These are phyloP conservation scores for Penicillium sp. DNA, from an alignment of 2,329 filamentous ascomycete genomes.

Conservation along the genomic window DNA sequence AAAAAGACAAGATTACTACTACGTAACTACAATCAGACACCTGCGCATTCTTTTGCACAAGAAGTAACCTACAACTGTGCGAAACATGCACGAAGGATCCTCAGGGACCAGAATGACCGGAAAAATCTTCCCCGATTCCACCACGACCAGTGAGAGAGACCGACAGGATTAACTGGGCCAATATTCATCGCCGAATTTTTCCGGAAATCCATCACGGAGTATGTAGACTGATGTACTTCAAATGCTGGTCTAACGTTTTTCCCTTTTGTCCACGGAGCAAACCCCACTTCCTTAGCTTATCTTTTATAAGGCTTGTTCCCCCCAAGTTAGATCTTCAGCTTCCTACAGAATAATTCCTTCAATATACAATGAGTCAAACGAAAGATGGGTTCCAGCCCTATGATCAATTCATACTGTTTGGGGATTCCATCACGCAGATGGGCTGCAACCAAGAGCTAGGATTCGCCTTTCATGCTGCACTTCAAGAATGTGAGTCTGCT, in stretches of 20 bases:
- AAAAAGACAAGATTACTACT: no score
- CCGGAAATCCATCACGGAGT: no score
- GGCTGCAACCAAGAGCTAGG: conserved; percentile 63
- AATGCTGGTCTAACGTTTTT: conserved; percentile 4
- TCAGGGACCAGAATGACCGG: no score
- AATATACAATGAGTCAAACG: neutral
- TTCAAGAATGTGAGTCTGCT: conserved; percentile 65
- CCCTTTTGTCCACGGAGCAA: conserved; percentile 16
- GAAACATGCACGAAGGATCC: no score
- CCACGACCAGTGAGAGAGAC: no score
- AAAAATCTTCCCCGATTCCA: no score
- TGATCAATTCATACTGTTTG: conserved; percentile 79
- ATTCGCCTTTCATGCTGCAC: conserved; percentile 71
- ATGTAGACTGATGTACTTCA: neutral
- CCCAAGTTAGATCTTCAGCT: neutral
- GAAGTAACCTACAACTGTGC: no score
- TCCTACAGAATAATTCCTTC: neutral
- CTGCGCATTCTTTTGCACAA: no score
- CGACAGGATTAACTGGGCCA: no score
- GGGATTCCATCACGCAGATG: conserved; percentile 82
- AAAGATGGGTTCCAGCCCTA: conserved; percentile 48
- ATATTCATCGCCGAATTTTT: no score
- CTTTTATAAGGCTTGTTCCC: neutral
- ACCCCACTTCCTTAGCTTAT: conserved; percentile 1
- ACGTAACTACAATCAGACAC: no score